Base-by-base conservation (phyloP, 148 eudicot genomes). In the Fagopyrum homotropicum region DNA sequence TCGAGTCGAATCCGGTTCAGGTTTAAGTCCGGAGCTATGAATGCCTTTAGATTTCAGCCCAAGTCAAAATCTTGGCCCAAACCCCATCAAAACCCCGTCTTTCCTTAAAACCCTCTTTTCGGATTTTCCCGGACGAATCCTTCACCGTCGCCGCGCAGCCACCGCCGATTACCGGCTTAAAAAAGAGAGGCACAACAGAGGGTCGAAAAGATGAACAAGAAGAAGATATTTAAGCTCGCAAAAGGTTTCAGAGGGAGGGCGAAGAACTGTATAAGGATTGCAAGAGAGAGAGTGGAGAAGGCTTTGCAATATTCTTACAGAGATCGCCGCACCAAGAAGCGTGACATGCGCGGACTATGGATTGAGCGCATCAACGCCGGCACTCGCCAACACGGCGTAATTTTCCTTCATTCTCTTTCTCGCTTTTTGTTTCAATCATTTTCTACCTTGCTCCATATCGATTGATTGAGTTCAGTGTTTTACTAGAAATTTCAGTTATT, bases 301-400 rank as follows among this genome's bases (percentile, higher is more conserved):
- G 98, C 97, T 0, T 97, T 91, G 72, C 98, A 94, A 80, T 90
- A 94, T 76, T 87, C 96, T 0, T 94, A 94, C 79, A 80, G 98
- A 76, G 98, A 91, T 54, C 96, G 98, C 79, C 95, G 98, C 73
- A 90, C 78, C 80, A 94, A 94, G 89, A 94, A 94, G 91, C 95
- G 98, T 4, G 98, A 94, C 52, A 94, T 93, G 98, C 88, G 98
- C 45, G 83, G 89, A 4, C 93, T 93, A 54, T 91, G 97, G 97
- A 91, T 93, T 51, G 93, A 93, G 75, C 95, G 97, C 73, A 94
- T 94, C 78, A 91, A 91, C 79, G 98, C 97, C 55, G 98, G 96
- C 75, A 51, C 91, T 63, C 93, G 98, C 56, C 88, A 87, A 78
- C 89, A 94, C 52, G 97, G 98, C 16, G 97, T 90, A 77, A 4